Evolutionary conservation across 805 yeast genomes (phyloP).

Genomic region (Ogataea kodamae): DNA sequence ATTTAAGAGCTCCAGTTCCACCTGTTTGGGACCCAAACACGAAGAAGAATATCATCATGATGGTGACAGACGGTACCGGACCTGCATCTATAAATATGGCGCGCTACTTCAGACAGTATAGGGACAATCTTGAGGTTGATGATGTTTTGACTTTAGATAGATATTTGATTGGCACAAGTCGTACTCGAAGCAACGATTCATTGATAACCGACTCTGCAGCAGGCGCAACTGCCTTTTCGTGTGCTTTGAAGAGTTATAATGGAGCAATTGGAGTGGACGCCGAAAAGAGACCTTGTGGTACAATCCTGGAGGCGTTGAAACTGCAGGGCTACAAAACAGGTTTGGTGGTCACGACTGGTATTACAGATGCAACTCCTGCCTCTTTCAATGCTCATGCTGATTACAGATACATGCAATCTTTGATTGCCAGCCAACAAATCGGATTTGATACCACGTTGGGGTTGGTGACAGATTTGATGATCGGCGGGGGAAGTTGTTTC

Average conservation of each 20-base stretch:
- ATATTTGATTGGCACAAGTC: slow-evolving; percentile 73
- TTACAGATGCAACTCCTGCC: slow-evolving; percentile 96
- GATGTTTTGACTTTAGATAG: slow-evolving; percentile 62
- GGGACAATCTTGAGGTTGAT: slow-evolving; percentile 50
- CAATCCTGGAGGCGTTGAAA: slow-evolving; percentile 84
- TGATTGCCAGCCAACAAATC: slow-evolving; percentile 83
- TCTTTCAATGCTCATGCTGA: slow-evolving; percentile 80
- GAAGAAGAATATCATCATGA: slow-evolving; percentile 76
- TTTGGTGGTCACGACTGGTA: slow-evolving; percentile 84
- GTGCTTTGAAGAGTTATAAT: slow-evolving; percentile 79
- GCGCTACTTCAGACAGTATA: slow-evolving; percentile 65
- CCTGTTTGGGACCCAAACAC: neutral
- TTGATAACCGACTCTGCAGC: slow-evolving; percentile 94
- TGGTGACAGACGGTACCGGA: slow-evolving; percentile 96
- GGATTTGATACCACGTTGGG: slow-evolving; percentile 77
- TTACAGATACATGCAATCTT: slow-evolving; percentile 71
- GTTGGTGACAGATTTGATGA: slow-evolving; percentile 71
- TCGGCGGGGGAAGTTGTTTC: slow-evolving; percentile 91
- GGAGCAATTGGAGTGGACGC: slow-evolving; percentile 89
- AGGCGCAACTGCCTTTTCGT: slow-evolving; percentile 92
- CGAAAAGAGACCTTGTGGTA: slow-evolving; percentile 72
- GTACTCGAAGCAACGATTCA: slow-evolving; percentile 77
- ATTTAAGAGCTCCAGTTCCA: neutral
- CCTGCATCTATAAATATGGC: slow-evolving; percentile 82
- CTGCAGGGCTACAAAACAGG: slow-evolving; percentile 80